Conservation (phyloP, 1,284 basidiomycete genomes). For the Sparassis latifolia region DNA sequence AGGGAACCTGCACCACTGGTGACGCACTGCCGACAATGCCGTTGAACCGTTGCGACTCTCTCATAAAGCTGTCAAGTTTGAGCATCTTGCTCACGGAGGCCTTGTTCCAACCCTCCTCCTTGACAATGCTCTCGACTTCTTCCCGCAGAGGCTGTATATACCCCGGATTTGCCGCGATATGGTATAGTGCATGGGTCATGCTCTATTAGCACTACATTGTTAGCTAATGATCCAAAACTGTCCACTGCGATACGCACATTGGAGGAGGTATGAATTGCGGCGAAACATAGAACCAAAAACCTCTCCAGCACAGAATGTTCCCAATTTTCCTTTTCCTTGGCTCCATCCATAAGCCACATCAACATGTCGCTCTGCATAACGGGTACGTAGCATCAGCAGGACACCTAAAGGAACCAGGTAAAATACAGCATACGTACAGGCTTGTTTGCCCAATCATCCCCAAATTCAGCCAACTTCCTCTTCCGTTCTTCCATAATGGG, state of each 20-base stretch:
- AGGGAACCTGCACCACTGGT: background rate
- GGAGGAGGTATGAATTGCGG: slow-evolving; percentile 26
- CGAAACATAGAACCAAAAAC: slow-evolving; percentile 24
- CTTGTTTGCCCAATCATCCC: slow-evolving; percentile 17
- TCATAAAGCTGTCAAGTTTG: slow-evolving; percentile 48
- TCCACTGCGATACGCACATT: slow-evolving; percentile 13
- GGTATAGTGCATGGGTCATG: slow-evolving; percentile 31
- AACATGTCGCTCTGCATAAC: slow-evolving; percentile 18
- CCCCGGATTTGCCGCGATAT: slow-evolving; percentile 35
- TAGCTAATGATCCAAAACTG: background rate
- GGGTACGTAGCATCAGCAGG: too few relatives aligned
- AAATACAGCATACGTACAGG: slow-evolving; percentile 12
- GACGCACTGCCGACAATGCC: slow-evolving; percentile 20
- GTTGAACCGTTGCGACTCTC: slow-evolving; percentile 37
- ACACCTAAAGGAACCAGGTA: background rate
- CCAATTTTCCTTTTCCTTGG: slow-evolving; percentile 7
- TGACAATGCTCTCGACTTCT: slow-evolving; percentile 33
- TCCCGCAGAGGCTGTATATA: slow-evolving; percentile 36
- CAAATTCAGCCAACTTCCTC: slow-evolving; percentile 8
- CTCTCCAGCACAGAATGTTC: slow-evolving; percentile 15
- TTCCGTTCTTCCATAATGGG: slow-evolving; percentile 16
- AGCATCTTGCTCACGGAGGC: slow-evolving; percentile 35
- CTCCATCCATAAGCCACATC: slow-evolving; percentile 23
- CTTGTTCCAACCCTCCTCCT: slow-evolving; percentile 40
- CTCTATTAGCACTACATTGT: slow-evolving; percentile 17